Conservation (phyloP, 2,329 filamentous ascomycete species). For the Orbilia quercus region DNA sequence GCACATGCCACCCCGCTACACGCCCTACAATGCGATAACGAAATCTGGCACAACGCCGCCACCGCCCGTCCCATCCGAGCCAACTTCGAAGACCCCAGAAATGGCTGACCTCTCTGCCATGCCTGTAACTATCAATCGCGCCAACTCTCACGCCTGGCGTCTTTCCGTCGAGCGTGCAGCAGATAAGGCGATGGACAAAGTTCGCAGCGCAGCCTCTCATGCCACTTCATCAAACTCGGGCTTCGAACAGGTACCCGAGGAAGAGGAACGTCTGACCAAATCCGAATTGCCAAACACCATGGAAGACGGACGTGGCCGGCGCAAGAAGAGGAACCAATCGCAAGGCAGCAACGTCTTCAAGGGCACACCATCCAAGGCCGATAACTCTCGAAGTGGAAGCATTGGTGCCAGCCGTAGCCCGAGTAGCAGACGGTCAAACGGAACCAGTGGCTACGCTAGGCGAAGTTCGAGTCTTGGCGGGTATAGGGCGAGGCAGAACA, state of each 20-base stretch:
- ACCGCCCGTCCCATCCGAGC: slow-evolving; percentile 17
- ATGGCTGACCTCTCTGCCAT: slow-evolving; percentile 39
- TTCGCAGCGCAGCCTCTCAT: slow-evolving; percentile 36
- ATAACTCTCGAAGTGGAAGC: slow-evolving; percentile 34
- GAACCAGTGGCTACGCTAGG: slow-evolving; percentile 23
- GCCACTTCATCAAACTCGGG: slow-evolving; percentile 14
- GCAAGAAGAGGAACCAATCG: slow-evolving; percentile 44
- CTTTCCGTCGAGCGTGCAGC: slow-evolving; percentile 53
- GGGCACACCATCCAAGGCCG: slow-evolving; percentile 19
- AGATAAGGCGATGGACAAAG: slow-evolving; percentile 50
- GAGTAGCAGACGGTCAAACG: slow-evolving; percentile 37
- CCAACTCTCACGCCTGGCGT: slow-evolving; percentile 52
- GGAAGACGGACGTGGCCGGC: slow-evolving; percentile 45
- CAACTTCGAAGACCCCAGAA: slow-evolving; percentile 20
- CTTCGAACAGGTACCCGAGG: slow-evolving; percentile 47
- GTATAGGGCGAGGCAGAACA: slow-evolving; percentile 43
- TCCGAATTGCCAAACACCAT: slow-evolving; percentile 46
- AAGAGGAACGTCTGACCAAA: slow-evolving; percentile 47
- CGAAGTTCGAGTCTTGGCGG: slow-evolving; percentile 52
- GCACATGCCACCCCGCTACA: slow-evolving; percentile 54
- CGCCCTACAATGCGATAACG: slow-evolving; percentile 35
- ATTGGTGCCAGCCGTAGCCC: slow-evolving; percentile 50
- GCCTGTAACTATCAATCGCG: slow-evolving; percentile 41
- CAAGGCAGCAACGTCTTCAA: slow-evolving; percentile 22
- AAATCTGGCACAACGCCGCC: slow-evolving; percentile 17